Evolutionary conservation across 2,329 filamentous ascomycete species (phyloP), one percentile per base, ranked within the genome.

Genomic region (Sordariomycetes sp.): DNA sequence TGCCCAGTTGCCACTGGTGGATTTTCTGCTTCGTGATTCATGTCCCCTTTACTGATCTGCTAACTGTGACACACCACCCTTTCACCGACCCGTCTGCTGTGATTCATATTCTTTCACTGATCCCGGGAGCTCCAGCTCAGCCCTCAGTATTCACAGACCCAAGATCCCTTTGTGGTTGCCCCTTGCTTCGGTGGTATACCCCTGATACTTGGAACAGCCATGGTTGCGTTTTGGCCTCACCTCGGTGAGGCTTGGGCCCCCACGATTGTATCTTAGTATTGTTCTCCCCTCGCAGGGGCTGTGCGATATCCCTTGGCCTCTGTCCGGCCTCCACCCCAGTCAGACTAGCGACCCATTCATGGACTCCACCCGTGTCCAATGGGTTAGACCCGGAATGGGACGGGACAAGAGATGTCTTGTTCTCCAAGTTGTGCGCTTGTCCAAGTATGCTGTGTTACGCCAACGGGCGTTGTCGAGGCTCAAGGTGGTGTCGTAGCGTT

Each of bases 401-500:
- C 11, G 2, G 6, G 46, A 14, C 12, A 14, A 20, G 14, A 50
- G 46, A 11, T 7, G 18, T 22, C 2, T 24, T 22, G 7, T 7
- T 6, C n/a, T 46, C 40, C 40, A 50, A 50, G 22, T n/a, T n/a
- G 12, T 20, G 46, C 46, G 10, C 8, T 50, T 20, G 11, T 50
- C 7, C 18, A 11, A 7, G 20, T 50, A 20, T 20, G 7, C 2
- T 11, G 7, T 50, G 11, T 12, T 14, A 6, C 46, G n/a, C 7
- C 46, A 50, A 24, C 12, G 46, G 46, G 46, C n/a, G 35, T 24
- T 10, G 22, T 22, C 12, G 20, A 12, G 46, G 6, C 46, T 3
- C 10, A 20, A 24, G 8, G 46, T 37, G 32, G 34, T 50, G 22
- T 57, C 56, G 52, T 24, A 50, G 57, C 2, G n/a, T 63, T 59